Percentiles rank a stretch among this genome's conserved stretches.
These are phyloP conservation scores for Perilla frutescens DNA, from an alignment of 257 asterid genomes.

Conservation along the genomic window DNA sequence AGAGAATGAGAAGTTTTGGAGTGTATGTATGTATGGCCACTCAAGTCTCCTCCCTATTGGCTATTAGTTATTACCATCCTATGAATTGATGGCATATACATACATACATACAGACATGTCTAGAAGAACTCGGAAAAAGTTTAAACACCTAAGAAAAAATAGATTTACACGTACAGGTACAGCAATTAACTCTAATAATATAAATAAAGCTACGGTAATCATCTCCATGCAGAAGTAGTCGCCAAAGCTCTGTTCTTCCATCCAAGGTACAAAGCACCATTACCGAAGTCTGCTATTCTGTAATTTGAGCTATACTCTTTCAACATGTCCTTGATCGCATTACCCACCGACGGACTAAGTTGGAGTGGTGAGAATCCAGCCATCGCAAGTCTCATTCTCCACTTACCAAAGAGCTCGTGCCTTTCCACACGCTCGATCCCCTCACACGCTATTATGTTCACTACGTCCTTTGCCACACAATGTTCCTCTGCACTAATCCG, in stretches of 20 bases:
- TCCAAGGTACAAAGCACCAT: constrained; percentile 80
- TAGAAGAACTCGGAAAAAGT: too few relatives aligned
- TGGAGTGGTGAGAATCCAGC: constrained; percentile 73
- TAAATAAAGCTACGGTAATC: not conserved
- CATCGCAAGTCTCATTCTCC: constrained; percentile 75
- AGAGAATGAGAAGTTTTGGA: too few relatives aligned
- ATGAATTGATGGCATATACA: too few relatives aligned
- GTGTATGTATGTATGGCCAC: too few relatives aligned
- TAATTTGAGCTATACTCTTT: constrained; percentile 67
- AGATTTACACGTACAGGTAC: not conserved
- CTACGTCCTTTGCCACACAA: constrained; percentile 83
- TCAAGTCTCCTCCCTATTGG: too few relatives aligned
- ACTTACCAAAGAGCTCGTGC: constrained; percentile 86
- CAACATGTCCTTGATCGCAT: constrained; percentile 57
- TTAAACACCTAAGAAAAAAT: too few relatives aligned
- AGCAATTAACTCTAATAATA: not conserved
- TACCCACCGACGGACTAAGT: constrained; percentile 64
- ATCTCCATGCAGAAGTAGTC: constrained; percentile 86
- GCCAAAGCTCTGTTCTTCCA: constrained; percentile 81
- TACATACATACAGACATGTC: too few relatives aligned
- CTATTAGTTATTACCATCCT: too few relatives aligned
- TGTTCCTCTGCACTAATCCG: constrained; percentile 83
- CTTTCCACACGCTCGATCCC: constrained; percentile 85
- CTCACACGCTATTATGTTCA: constrained; percentile 87
- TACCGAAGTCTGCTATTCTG: constrained; percentile 48